Base-by-base conservation (phyloP, 2,329 filamentous ascomycete genomes). In the Xylaria digitata region DNA sequence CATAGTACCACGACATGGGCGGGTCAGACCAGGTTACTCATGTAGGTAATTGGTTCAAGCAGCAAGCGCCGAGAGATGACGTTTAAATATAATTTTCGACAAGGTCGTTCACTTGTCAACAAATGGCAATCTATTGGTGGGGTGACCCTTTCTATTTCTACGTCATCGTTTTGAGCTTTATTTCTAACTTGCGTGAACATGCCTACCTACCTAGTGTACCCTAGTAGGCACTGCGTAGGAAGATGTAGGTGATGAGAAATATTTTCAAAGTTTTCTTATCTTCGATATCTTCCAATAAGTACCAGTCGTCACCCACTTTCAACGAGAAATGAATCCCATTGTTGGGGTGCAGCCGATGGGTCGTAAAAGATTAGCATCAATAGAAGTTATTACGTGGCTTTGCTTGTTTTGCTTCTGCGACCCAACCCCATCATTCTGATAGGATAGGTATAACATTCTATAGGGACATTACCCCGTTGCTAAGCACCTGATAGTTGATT, bases 341-440 rank as follows among this genome's bases (percentile, higher is more conserved):
- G 13, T 26, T 9, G 15, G n/a, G 17, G 55, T 19, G 40, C n/a
- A 55, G 49, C 42, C 42, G 13, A 43, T 34, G 19, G 15, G 15
- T 49, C 34, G 49, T 23, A 17, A 53, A 52, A 59, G 19, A 17
- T 17, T 37, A 21, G 26, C 48, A 61, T 56, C 56, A 45, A 53
- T 62, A 32, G 5, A 26, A 55, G 34, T 50, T 45, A 59, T 55
- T 52, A 55, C 49, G 54, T 59, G 54, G 60, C 60, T 54, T 63
- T 34, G 43, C 15, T 15, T 52, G 43, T 21, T 50, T 55, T 59
- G 49, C 54, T 63, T 63, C 43, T 66, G 32, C 34, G 2, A 19
- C 57, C 40, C 46, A 32, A 40, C 30, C 45, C 23, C 6, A n/a
- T 17, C 30, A 30, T 13, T 34, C 19, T 63, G n/a, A 59, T 40